Percentiles rank a stretch among this genome's conserved stretches.
Evolutionary conservation across 2,329 filamentous ascomycete genomes (phyloP).

Genomic region (Clonostachys rhizophaga): DNA sequence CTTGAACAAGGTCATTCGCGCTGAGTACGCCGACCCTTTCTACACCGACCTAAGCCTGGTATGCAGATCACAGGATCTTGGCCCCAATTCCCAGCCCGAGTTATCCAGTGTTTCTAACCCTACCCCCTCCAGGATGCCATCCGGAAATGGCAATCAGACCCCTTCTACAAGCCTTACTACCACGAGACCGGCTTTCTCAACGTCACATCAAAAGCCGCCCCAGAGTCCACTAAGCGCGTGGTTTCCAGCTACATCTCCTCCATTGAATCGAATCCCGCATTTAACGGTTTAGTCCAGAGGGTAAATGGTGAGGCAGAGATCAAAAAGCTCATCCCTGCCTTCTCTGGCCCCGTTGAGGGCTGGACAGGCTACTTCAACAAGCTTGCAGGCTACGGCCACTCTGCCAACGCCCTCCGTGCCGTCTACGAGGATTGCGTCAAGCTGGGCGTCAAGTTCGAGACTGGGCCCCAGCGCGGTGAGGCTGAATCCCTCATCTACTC

Average conservation of each 20-base stretch:
- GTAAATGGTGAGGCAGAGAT: constrained; percentile 34
- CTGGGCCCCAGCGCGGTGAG: constrained; percentile 8
- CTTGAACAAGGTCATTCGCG: constrained; percentile 56
- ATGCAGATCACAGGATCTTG: constrained; percentile 6
- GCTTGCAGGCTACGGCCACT: constrained; percentile 53
- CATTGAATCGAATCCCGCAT: constrained; percentile 31
- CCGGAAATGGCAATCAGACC: constrained; percentile 33
- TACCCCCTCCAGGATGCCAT: constrained; percentile 32
- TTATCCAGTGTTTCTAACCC: background rate
- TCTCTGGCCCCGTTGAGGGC: constrained; percentile 38
- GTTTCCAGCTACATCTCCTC: constrained; percentile 6
- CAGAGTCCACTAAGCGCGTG: constrained; percentile 18
- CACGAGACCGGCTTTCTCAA: constrained; percentile 31
- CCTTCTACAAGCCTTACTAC: constrained; percentile 46
- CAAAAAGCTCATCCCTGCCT: constrained; percentile 25
- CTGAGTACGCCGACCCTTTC: constrained; percentile 51
- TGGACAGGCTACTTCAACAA: constrained; percentile 57
- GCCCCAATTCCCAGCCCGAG: background rate
- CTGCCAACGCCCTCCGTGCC: constrained; percentile 42
- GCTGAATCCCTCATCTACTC: constrained; percentile 7
- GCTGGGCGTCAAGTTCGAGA: constrained; percentile 30
- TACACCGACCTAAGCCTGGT: constrained; percentile 49
- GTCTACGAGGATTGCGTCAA: constrained; percentile 34
- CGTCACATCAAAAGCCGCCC: constrained; percentile 36
- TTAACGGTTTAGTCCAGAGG: constrained; percentile 16